Conservation (phyloP, 768 basidiomycete genomes). For the Psilocybe tampanensis region DNA sequence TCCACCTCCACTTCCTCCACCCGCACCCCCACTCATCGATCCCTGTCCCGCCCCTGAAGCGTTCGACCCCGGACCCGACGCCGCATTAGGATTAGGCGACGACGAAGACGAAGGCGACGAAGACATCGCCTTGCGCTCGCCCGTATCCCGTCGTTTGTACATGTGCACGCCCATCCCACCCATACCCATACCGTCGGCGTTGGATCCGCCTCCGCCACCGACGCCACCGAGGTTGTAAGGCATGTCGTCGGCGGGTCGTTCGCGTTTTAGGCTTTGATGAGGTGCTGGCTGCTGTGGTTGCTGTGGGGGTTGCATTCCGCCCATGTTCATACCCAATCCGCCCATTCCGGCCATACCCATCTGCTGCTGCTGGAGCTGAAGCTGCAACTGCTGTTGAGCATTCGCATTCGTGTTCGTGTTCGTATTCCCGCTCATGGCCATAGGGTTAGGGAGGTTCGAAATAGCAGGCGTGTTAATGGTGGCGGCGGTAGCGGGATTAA, state of each 20-base stretch:
- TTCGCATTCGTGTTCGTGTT: neutral
- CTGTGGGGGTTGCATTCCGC: neutral
- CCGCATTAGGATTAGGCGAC: neutral
- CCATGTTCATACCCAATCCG: slow-evolving; percentile 1
- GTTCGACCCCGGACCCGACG: neutral
- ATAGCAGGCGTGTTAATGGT: neutral
- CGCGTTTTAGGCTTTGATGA: slow-evolving; percentile 60
- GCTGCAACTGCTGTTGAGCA: neutral
- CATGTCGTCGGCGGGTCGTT: slow-evolving; percentile 52
- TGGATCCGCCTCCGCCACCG: neutral
- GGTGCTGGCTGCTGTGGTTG: too few relatives aligned
- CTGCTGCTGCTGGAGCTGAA: neutral
- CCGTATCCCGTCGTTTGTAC: slow-evolving; percentile 71
- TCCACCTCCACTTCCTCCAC: too few relatives aligned
- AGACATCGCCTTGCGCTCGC: slow-evolving; percentile 49
- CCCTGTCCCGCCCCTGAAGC: neutral
- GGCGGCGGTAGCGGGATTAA: neutral
- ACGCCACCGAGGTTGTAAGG: neutral
- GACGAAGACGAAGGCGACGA: slow-evolving; percentile 1
- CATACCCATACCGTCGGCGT: slow-evolving; percentile 4
- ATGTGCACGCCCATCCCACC: slow-evolving; percentile 23
- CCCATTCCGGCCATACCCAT: slow-evolving; percentile 3
- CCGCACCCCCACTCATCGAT: too few relatives aligned
- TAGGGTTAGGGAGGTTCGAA: neutral
- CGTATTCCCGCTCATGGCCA: neutral